Conservation (phyloP, 2,329 filamentous ascomycete genomes). For the Aspergillus hiratsukae region DNA sequence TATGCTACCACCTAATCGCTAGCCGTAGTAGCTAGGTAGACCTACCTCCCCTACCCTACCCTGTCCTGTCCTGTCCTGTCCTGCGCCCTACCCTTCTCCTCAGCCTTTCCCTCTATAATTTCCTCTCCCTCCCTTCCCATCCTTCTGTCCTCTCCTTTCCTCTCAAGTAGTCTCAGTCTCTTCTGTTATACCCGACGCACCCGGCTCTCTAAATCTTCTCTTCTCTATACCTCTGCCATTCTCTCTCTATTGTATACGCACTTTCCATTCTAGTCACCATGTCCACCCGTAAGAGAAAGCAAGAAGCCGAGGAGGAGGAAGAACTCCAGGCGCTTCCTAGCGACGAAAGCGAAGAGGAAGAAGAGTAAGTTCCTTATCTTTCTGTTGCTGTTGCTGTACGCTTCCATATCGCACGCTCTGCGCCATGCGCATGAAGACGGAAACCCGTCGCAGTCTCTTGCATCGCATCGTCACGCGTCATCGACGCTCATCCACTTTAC, state of each 20-base stretch:
- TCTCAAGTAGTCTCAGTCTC: slow-evolving; percentile 36
- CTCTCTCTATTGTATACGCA: neutral
- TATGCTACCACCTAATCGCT: slow-evolving; percentile 21
- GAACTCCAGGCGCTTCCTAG: slow-evolving; percentile 47
- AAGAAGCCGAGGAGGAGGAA: slow-evolving; percentile 45
- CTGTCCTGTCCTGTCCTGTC: slow-evolving; percentile 13
- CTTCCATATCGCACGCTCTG: slow-evolving; percentile 1
- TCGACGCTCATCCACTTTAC: neutral
- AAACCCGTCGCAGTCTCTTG: neutral
- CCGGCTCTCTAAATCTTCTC: slow-evolving; percentile 22
- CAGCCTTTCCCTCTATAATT: slow-evolving; percentile 13
- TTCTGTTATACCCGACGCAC: slow-evolving; percentile 1
- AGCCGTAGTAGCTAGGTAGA: slow-evolving; percentile 7
- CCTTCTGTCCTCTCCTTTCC: slow-evolving; percentile 29
- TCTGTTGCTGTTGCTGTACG: neutral
- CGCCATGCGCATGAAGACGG: neutral
- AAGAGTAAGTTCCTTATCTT: slow-evolving; percentile 40
- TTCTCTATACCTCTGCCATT: slow-evolving; percentile 30
- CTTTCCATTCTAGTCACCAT: slow-evolving; percentile 23
- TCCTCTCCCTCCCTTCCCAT: slow-evolving; percentile 12
- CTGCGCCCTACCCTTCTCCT: slow-evolving; percentile 6
- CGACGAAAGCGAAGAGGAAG: slow-evolving; percentile 48
- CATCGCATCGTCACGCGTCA: neutral
- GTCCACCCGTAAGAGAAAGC: slow-evolving; percentile 49
- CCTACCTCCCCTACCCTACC: slow-evolving; percentile 17